Base-by-base conservation (phyloP, 2,329 filamentous ascomycete genomes). In the Shiraia sp. region DNA sequence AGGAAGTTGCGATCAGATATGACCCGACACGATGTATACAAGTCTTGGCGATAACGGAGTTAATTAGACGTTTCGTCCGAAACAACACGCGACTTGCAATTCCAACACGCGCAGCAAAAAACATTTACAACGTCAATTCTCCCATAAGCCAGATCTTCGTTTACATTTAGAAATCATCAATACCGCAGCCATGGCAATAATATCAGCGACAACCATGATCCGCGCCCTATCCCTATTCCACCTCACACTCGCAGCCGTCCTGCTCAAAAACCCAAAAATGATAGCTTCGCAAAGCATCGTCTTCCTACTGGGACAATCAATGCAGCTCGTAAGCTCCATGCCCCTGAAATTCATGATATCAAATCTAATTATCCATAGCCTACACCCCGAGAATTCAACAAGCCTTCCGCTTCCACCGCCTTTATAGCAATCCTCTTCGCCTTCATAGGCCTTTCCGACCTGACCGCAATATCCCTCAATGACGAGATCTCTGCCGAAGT, bases 221-320 rank as follows among this genome's bases (percentile, higher is more conserved):
- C 86, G 88, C 57, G 85, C 83, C 37, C 75, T 96, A 56, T 87
- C 87, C 56, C 80, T 95, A 65, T 90, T 93, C 75, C 88, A 96
- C 72, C 71, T 96, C 52, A 88, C 88, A 5, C 76, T 93, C 34
- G 90, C 85, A 59, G 90, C 86, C 71, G 89, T 93, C 75, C 86
- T 96, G 73, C 78, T 95, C 59, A 86, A 82, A 29, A 84, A 79
- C 44, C 91, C 91, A 5, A 73, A 75, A 47, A 77, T 80, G 30
- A 78, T 96, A 58, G 83, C 87, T 34, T 86, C 92, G 63, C 89
- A 95, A 61, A 83, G 86, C 37, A 69, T 95, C 15, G 88, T 96
- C 33, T 88, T 83, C 55, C 79, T 96, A 22, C 73, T 96, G 17
- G 90, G 90, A 40, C 87, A 95, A 69, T 83, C 88, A 38, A 88